phyloP scores from a whole-genome alignment of 345 rosid genomes.

The rapeseed (Brassica napus) region DNA sequence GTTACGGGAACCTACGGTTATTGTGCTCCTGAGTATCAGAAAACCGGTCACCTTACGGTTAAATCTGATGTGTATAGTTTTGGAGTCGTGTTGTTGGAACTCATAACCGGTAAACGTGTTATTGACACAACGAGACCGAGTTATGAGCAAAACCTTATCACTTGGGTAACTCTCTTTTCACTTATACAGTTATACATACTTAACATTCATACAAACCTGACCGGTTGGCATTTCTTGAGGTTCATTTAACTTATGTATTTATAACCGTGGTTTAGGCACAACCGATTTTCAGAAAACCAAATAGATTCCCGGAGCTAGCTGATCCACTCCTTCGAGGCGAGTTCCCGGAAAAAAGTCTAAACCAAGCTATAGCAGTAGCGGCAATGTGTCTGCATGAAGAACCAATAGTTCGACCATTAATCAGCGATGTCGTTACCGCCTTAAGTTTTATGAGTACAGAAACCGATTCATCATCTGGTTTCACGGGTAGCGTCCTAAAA shows the following conservation, averaged over 20 bases:
- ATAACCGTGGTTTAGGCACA: slow-evolving; percentile 50
- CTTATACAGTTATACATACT: neutral
- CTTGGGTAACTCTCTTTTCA: slow-evolving; percentile 56
- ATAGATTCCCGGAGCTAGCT: slow-evolving; percentile 49
- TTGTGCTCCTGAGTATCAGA: slow-evolving; percentile 88
- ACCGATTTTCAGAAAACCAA: slow-evolving; percentile 63
- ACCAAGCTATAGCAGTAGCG: slow-evolving; percentile 70
- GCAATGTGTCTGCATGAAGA: slow-evolving; percentile 89
- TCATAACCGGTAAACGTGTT: slow-evolving; percentile 75
- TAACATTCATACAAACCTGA: neutral
- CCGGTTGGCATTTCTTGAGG: neutral
- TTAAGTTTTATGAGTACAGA: slow-evolving; percentile 54
- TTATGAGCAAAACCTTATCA: slow-evolving; percentile 63
- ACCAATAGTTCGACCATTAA: slow-evolving; percentile 58
- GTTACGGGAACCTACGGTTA: slow-evolving; percentile 84
- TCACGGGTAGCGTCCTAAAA: neutral
- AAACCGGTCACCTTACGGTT: slow-evolving; percentile 65
- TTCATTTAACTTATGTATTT: neutral
- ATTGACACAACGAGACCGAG: slow-evolving; percentile 56
- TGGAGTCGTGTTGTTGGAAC: slow-evolving; percentile 79
- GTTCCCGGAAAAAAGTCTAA: slow-evolving; percentile 53
- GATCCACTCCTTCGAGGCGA: slow-evolving; percentile 61
- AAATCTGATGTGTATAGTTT: slow-evolving; percentile 89
- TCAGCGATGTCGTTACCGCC: slow-evolving; percentile 67
- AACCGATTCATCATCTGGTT: slow-evolving; percentile 5